Evolutionary conservation across 257 asterid genomes (phyloP).

Genomic region (Rauvolfia tetraphylla): DNA sequence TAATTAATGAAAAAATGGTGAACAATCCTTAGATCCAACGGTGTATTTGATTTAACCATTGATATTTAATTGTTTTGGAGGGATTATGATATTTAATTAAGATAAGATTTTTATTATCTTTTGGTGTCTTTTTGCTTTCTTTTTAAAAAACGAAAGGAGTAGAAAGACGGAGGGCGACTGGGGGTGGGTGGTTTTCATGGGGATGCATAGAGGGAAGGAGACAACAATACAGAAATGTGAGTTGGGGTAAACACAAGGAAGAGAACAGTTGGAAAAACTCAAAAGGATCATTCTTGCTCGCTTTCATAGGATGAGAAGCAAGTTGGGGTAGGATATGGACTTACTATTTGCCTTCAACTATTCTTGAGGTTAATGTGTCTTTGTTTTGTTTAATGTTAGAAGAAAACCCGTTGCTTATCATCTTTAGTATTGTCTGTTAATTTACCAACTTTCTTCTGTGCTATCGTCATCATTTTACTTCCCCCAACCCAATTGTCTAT

Average conservation of each 20-base stretch:
- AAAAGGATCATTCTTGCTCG: constrained; percentile 1
- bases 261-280: neutral
- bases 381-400: too few relatives aligned
- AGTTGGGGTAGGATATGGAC: neutral
- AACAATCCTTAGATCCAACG: too few relatives aligned
- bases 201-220: neutral
- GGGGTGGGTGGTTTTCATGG: too few relatives aligned
- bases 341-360: neutral
- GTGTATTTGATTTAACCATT: too few relatives aligned
- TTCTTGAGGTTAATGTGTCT: constrained; percentile 7
- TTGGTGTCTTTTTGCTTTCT: too few relatives aligned
- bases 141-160: too few relatives aligned
- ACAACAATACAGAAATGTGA: neutral
- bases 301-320: constrained; percentile 6
- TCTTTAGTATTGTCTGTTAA: neutral
- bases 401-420: neutral
- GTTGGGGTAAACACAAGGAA: neutral
- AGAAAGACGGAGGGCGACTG: too few relatives aligned
- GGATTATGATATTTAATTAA: too few relatives aligned
- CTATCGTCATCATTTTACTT: neutral
- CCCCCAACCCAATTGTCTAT: too few relatives aligned
- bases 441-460: constrained; percentile 3
- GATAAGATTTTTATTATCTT: too few relatives aligned
- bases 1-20: too few relatives aligned
- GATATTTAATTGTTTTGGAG: too few relatives aligned